Evolutionary conservation across 1,139 yeast species (phyloP), one percentile per base, ranked within the genome.

Genomic region (Torulaspora globosa): DNA sequence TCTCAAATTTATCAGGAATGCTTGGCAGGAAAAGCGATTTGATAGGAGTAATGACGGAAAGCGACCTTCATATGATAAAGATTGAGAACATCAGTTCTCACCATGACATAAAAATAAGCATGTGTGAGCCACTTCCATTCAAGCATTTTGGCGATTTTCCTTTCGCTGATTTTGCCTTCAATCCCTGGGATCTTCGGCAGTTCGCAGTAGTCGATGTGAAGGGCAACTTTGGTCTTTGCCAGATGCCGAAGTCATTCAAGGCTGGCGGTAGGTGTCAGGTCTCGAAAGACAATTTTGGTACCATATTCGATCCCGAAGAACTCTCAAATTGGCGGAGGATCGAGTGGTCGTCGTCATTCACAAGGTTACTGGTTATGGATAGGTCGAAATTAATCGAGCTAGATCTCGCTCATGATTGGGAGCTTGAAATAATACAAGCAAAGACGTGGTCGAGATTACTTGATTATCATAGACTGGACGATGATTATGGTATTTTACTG

Each of bases 311-410:
- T 48, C 68, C 74, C 1, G 65, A 68, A 2, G 86, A 80, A 45
- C 57, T 79, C 1, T 82, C 89, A 0, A 69, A 69, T 37, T 82
- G 84, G 76, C 76, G 75, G 50, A 70, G 70, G 47, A 62, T 80
- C 0, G 49, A 62, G 5, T 80, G 85, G 83, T 62, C 74, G 1
- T 51, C 64, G 1, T 58, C 61, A 14, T 48, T 58, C 16, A 54
- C 65, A 3, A 51, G 67, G 4, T 29, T 81, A 0, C 54, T 76
- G 2, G 49, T 79, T 1, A 56, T 77, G 41, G 70, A 78, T 10
- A 66, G 88, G 44, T 70, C 78, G 0, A 70, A 70, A 15, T 51
- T 79, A 1, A 65, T 70, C 15, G 65, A 64, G 36, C 61, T 72
- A 18, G 60, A 69, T 26, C 41, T 69, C 2, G 41, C 44, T 2